These are phyloP conservation scores for Toxoplasma gondii DNA, from an alignment of 169 alveolate species.

Conservation along the genomic window DNA sequence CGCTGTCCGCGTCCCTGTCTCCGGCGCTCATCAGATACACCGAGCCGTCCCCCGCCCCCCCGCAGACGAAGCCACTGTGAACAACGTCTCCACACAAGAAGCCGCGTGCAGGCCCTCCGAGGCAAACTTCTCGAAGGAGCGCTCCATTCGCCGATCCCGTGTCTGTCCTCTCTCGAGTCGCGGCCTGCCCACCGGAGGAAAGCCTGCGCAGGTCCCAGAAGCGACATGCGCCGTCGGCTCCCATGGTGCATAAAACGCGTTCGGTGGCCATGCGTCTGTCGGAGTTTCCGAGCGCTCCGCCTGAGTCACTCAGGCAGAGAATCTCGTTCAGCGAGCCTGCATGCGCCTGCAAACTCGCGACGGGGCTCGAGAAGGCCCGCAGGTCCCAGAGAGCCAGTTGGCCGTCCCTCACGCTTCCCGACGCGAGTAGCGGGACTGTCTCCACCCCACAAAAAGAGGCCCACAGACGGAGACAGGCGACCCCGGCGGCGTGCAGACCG, in stretches of 20 bases:
- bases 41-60: slow-evolving; percentile 57
- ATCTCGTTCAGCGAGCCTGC: slow-evolving; percentile 38
- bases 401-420: slow-evolving; percentile 46
- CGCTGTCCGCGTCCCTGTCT: not conserved
- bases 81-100: slow-evolving; percentile 43
- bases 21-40: slow-evolving; percentile 7
- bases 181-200: not conserved
- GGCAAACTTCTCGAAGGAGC: not conserved
- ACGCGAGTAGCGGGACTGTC: slow-evolving; percentile 42
- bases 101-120: slow-evolving; percentile 11
- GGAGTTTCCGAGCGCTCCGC: slow-evolving; percentile 22
- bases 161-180: not conserved
- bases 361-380: slow-evolving; percentile 57
- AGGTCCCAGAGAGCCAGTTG: slow-evolving; percentile 40
- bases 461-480: slow-evolving; percentile 54
- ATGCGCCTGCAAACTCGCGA: slow-evolving; percentile 26
- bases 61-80: slow-evolving; percentile 1
- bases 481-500: slow-evolving; percentile 55
- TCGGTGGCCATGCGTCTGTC: not conserved
- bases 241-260: slow-evolving; percentile 11
- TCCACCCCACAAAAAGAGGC: not conserved
- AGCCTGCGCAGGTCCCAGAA: slow-evolving; percentile 44
- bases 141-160: not conserved
- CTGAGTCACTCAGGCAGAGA: not conserved
- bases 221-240: slow-evolving; percentile 53